A percentile compares a stretch with the other conserved stretches of the same genome.
phyloP scores from a whole-genome alignment of 352 stramenopile genomes.

The Pythium pectinolyticum region DNA sequence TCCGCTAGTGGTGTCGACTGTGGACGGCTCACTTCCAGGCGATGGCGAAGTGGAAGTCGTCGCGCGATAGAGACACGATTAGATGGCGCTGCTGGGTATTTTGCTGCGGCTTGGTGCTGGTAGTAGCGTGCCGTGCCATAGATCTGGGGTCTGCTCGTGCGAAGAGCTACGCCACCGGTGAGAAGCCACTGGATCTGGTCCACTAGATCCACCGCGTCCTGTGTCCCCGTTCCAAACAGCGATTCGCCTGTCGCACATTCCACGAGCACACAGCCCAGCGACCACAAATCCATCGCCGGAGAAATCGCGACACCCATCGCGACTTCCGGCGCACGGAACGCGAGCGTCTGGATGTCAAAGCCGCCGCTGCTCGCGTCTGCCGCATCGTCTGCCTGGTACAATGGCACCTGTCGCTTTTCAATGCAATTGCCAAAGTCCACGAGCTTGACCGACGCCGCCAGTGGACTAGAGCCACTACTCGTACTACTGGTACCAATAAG shows the following conservation, averaged over 20 bases:
- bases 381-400: conserved; percentile 37
- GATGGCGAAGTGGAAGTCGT: conserved; percentile 24
- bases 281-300: conserved; percentile 78
- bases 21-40: conserved; percentile 36
- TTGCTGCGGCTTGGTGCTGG: conserved; percentile 4
- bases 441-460: conserved; percentile 41
- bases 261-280: conserved; percentile 66
- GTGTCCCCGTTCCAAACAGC: conserved; percentile 38
- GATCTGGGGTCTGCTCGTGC: background rate
- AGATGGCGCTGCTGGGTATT: background rate
- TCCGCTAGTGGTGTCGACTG: conserved; percentile 9
- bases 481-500: background rate
- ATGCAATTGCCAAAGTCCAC: conserved; percentile 83
- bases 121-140: conserved; percentile 20
- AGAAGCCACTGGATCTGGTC: conserved; percentile 26
- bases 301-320: conserved; percentile 57
- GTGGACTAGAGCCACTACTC: background rate
- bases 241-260: conserved; percentile 58
- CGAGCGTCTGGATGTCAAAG: conserved; percentile 75
- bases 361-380: conserved; percentile 28
- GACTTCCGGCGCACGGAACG: conserved; percentile 73
- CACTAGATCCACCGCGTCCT: conserved; percentile 17
- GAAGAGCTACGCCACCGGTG: conserved; percentile 17
- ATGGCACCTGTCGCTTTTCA: conserved; percentile 36
- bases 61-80: background rate